phyloP scores from a whole-genome alignment of 2,329 filamentous ascomycete species.

The Diaporthe sp. region DNA sequence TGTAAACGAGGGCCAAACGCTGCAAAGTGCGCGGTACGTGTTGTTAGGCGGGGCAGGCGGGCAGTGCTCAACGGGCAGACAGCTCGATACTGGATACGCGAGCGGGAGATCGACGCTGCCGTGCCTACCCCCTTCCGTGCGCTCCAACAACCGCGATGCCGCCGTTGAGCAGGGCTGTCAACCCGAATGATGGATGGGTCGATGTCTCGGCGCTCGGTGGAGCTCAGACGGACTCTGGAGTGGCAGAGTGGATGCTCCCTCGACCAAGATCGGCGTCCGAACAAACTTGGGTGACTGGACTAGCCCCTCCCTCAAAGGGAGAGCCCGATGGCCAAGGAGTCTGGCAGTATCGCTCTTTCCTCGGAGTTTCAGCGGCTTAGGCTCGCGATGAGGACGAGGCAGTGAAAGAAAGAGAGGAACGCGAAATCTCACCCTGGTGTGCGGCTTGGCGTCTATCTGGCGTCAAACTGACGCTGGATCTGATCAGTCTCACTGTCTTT shows the following conservation, averaged over 20 bases:
- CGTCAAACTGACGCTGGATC: conserved; percentile 13
- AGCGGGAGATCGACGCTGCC: conserved; percentile 27
- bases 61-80: not conserved
- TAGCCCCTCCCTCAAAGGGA: conserved; percentile 12
- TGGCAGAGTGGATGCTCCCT: conserved; percentile 1
- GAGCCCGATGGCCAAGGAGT: not conserved
- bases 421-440: not conserved
- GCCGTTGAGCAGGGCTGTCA: conserved; percentile 32
- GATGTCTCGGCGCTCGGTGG: conserved; percentile 29
- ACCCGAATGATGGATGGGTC: conserved; percentile 18
- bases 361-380: not conserved
- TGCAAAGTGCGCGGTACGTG: not conserved
- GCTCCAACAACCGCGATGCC: conserved; percentile 1
- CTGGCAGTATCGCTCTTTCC: not conserved
- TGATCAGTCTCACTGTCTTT: not conserved
- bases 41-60: not conserved
- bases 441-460: not conserved
- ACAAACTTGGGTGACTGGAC: not conserved
- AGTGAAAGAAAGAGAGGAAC: not conserved
- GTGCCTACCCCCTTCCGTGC: not conserved
- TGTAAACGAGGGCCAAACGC: not conserved
- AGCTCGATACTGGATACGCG: not conserved
- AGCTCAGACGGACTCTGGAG: not conserved
- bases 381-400: not conserved
- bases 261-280: conserved; percentile 18